These are phyloP conservation scores for Diaporthe capsici DNA, from an alignment of 2,329 filamentous ascomycete species.

Conservation along the genomic window DNA sequence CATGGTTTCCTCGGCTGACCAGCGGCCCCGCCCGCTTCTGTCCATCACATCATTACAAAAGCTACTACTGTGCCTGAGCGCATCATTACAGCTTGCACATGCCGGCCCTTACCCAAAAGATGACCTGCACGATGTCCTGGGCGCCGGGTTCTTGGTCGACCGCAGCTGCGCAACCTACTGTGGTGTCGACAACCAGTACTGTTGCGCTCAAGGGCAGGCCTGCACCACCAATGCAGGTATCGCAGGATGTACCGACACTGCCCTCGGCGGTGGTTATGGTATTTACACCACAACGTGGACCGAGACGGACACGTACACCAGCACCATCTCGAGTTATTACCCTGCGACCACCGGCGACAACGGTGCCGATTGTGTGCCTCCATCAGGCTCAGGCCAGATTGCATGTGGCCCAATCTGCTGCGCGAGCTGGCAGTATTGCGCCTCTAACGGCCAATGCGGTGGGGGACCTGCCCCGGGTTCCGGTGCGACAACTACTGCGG, in stretches of 20 bases:
- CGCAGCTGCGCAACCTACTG: constrained; percentile 67
- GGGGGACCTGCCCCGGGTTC: constrained; percentile 57
- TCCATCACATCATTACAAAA: constrained; percentile 31
- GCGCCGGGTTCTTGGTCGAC: constrained; percentile 65
- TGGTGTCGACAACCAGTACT: constrained; percentile 68
- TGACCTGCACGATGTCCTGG: constrained; percentile 59
- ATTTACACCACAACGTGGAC: constrained; percentile 73
- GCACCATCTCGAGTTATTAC: constrained; percentile 67
- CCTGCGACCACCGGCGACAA: constrained; percentile 61
- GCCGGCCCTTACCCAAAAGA: constrained; percentile 67
- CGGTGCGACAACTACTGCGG: constrained; percentile 54
- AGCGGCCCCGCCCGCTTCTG: constrained; percentile 25
- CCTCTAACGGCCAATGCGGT: constrained; percentile 69
- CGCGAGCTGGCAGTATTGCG: constrained; percentile 77
- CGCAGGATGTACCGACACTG: constrained; percentile 63
- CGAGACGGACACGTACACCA: constrained; percentile 71
- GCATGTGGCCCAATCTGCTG: constrained; percentile 81
- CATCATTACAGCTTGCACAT: constrained; percentile 56
- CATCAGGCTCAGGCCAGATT: constrained; percentile 64
- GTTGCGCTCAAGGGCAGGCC: constrained; percentile 63
- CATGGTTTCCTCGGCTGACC: constrained; percentile 32
- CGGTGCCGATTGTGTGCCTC: constrained; percentile 64
- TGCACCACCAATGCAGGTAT: constrained; percentile 67
- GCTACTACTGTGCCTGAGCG: constrained; percentile 48
- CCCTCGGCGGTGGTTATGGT: constrained; percentile 47